Base-by-base conservation (phyloP, 495 filamentous ascomycete species). In the Sabuloglossum arenarium region DNA sequence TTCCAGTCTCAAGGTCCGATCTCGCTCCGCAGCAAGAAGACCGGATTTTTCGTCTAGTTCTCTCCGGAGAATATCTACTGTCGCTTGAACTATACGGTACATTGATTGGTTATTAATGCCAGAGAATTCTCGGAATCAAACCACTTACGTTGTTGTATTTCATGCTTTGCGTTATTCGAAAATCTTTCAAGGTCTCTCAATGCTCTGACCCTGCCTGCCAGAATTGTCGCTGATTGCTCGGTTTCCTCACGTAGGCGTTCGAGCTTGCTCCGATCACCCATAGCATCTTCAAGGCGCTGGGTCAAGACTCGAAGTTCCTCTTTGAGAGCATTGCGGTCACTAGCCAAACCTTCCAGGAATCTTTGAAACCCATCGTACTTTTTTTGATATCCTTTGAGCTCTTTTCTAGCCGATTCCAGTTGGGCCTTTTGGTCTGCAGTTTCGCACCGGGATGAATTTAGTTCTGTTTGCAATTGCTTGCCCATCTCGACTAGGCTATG, bases 1-100 rank as follows among this genome's bases (percentile, higher is more conserved):
- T 31, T 54, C 53, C n/a, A 54, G 29, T 23, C 34, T 43, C 9
- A 54, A 8, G n/a, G 30, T 54, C 29, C 34, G 27, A 39, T 54
- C 30, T 54, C 53, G 53, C 27, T 34, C 53, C n/a, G 24, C 53
- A 16, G 53, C 53, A 54, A 54, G 53, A n/a, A 34, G 53, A 11
- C 53, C 53, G 6, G 30, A 27, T 34, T 43, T 54, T 34, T 54
- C 53, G 12, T 23, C 29, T 25, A 54, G 14, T 31, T 54, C 30
- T 19, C 30, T 14, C 8, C 47, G 47, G 16, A 51, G 47, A 19
- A 12, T 27, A 1, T 27, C 47, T 12, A 51, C 47, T 2, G 47
- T 30, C 5, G 47, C 4, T 29, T 51, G 24, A 4, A 51, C 47
- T 51, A 16, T 39, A 21, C 1, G 3, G 50, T 1, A 23, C 4